Percentiles rank a stretch among this genome's conserved stretches.
These are phyloP conservation scores for Nakataea oryzae DNA, from an alignment of 2,329 filamentous ascomycete genomes.

Conservation along the genomic window DNA sequence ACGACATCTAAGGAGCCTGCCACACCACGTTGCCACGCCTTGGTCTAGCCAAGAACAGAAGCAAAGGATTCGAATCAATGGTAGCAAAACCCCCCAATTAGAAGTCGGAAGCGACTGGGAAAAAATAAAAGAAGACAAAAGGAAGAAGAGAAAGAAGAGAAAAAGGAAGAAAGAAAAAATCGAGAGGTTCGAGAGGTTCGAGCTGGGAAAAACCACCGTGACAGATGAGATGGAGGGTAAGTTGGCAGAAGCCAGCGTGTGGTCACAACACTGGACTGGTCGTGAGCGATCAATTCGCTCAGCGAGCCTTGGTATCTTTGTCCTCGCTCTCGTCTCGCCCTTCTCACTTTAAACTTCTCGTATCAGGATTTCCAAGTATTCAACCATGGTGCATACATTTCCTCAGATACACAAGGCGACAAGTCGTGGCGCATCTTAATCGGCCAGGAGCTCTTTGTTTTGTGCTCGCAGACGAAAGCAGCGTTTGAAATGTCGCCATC, in stretches of 20 bases:
- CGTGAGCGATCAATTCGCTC: neutral
- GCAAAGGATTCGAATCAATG: neutral
- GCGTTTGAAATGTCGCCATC: neutral
- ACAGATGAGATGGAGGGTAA: neutral
- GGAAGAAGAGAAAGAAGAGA: too few relatives aligned
- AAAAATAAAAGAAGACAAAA: too few relatives aligned
- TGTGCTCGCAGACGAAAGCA: neutral
- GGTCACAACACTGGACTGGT: neutral
- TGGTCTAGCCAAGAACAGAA: neutral
- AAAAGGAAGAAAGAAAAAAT: too few relatives aligned
- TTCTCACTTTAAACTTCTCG: neutral
- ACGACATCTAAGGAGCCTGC: neutral
- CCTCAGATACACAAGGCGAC: neutral
- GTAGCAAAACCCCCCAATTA: neutral
- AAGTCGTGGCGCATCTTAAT: neutral
- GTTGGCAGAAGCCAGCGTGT: too few relatives aligned
- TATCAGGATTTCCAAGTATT: neutral
- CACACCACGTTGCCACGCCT: neutral
- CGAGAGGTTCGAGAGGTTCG: too few relatives aligned
- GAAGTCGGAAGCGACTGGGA: neutral
- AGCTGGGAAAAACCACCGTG: neutral
- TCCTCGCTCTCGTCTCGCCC: neutral
- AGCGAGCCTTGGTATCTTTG: neutral
- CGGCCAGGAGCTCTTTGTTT: too few relatives aligned
- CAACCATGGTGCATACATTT: neutral